Evolutionary conservation across 257 asterid genomes (phyloP).

Genomic region (Plantago ovata): DNA sequence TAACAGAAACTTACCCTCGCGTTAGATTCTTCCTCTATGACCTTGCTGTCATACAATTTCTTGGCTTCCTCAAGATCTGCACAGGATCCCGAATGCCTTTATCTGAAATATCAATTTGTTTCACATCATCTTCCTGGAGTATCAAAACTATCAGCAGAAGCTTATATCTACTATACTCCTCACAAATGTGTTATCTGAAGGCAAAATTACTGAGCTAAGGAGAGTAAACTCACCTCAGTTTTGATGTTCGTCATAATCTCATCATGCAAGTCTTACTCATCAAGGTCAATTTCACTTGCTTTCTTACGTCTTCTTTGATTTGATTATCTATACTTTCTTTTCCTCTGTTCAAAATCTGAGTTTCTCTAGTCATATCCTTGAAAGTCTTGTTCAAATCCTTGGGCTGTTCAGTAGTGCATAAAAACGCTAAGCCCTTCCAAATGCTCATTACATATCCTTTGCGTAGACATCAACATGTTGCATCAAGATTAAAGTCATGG

Average conservation of each 20-base stretch:
- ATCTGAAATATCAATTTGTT: conserved; percentile 75
- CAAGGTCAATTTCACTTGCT: conserved; percentile 91
- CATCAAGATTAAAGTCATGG: too few species aligned
- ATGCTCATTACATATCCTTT: too few species aligned
- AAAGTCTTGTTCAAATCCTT: conserved; percentile 73
- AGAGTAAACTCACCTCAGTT: conserved; percentile 58
- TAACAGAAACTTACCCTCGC: conserved; percentile 54
- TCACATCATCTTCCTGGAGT: conserved; percentile 76
- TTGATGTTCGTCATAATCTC: conserved; percentile 59
- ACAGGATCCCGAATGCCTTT: conserved; percentile 65
- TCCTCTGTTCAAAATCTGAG: conserved; percentile 73
- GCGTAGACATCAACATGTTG: too few species aligned
- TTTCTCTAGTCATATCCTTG: conserved; percentile 75
- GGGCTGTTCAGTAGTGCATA: conserved; percentile 52
- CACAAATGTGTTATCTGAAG: too few species aligned
- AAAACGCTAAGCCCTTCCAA: not conserved
- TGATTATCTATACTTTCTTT: conserved; percentile 86
- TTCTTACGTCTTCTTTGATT: conserved; percentile 72
- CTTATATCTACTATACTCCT: too few species aligned
- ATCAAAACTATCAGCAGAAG: conserved; percentile 27
- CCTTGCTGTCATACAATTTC: conserved; percentile 59
- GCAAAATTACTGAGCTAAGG: conserved; percentile 17
- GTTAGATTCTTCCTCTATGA: conserved; percentile 77
- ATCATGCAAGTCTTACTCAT: conserved; percentile 77
- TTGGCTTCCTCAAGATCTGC: conserved; percentile 57